Conservation (phyloP, 75 land plant genomes). For the Sequoiadendron giganteum region DNA sequence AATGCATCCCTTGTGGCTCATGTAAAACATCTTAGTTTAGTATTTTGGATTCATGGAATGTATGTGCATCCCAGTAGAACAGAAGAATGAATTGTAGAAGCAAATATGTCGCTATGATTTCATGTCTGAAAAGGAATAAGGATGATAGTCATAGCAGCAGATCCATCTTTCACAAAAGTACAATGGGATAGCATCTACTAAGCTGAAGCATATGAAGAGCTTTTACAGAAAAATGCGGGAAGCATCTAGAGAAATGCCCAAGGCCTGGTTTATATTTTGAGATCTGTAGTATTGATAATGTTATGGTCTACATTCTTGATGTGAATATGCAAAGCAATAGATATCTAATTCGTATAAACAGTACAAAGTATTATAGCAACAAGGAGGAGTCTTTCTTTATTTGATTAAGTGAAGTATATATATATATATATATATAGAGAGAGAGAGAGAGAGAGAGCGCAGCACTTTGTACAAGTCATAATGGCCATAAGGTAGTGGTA, state of each 20-base stretch:
- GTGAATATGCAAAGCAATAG: not conserved
- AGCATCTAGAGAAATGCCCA: not conserved
- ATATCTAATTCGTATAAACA: not conserved
- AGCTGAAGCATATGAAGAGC: not conserved
- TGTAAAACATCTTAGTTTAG: too few relatives aligned
- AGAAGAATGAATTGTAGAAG: too few relatives aligned
- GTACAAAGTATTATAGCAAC: not conserved
- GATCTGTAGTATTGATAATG: not conserved
- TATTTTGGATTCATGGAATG: too few relatives aligned
- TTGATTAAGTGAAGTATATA: not conserved
- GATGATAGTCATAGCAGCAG: too few relatives aligned
- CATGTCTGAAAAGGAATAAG: too few relatives aligned
- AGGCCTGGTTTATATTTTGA: not conserved
- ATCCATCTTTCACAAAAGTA: too few relatives aligned
- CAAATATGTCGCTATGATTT: too few relatives aligned
- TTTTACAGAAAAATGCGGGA: not conserved
- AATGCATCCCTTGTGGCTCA: too few relatives aligned
- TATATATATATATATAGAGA: not conserved
- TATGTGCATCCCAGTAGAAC: too few relatives aligned
- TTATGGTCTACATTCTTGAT: not conserved
- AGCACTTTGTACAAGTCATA: too few relatives aligned
- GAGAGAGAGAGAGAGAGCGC: not conserved
- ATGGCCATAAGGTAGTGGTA: too few relatives aligned
- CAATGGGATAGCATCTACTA: too few relatives aligned
- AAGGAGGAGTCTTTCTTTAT: not conserved